phyloP scores from a whole-genome alignment of 169 alveolate species.

The Babesia sp. region DNA sequence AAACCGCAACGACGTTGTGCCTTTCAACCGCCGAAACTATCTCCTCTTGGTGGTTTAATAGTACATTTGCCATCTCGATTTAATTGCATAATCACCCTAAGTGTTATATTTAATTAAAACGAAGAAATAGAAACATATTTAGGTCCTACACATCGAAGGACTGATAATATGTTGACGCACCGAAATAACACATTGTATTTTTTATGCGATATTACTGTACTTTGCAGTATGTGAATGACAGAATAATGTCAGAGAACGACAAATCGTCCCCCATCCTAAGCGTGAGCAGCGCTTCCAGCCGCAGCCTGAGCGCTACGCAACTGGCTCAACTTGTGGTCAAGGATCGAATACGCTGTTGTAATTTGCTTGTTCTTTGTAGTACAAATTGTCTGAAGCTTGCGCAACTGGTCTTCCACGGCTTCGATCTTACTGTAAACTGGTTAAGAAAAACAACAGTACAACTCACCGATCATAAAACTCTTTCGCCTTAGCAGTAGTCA shows the following conservation, averaged over 20 bases:
- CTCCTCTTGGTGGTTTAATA: slow-evolving; percentile 25
- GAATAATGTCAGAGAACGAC: background rate
- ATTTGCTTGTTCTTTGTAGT: slow-evolving; percentile 53
- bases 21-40: slow-evolving; percentile 53
- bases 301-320: slow-evolving; percentile 48
- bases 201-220: background rate
- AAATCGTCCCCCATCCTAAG: slow-evolving; percentile 6
- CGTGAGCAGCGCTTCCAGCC: background rate
- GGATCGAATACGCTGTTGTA: slow-evolving; percentile 44
- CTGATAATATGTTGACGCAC: background rate
- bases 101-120: background rate
- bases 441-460: background rate
- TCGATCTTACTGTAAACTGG: slow-evolving; percentile 39
- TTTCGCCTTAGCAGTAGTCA: slow-evolving; percentile 46
- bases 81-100: background rate
- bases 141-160: background rate
- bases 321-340: slow-evolving; percentile 57
- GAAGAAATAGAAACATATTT: background rate
- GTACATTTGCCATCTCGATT: slow-evolving; percentile 28
- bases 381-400: slow-evolving; percentile 51
- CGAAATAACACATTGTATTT: background rate
- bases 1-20: slow-evolving; percentile 45
- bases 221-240: background rate
- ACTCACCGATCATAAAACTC: slow-evolving; percentile 60
- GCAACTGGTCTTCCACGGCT: slow-evolving; percentile 61